These are phyloP conservation scores for Cladophialophora exuberans DNA, from an alignment of 2,329 filamentous ascomycete genomes.

Conservation along the genomic window DNA sequence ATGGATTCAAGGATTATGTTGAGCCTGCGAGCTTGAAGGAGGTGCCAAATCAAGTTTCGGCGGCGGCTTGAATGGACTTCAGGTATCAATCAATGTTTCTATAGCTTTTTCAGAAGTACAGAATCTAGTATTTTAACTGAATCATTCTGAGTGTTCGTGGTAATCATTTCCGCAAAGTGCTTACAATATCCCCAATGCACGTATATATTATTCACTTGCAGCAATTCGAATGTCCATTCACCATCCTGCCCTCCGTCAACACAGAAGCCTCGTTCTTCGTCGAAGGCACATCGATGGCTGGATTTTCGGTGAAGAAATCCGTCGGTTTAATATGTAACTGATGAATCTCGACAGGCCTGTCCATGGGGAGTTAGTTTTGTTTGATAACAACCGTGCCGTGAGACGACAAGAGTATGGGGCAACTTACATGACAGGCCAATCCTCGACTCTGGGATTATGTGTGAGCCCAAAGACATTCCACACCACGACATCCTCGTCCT, in stretches of 20 bases:
- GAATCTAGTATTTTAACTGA: too few species aligned
- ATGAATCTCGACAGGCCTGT: slow-evolving; percentile 50
- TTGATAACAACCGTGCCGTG: neutral
- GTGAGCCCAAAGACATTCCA: slow-evolving; percentile 57
- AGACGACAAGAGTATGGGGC: neutral
- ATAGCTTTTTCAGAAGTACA: too few species aligned
- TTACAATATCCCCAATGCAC: too few species aligned
- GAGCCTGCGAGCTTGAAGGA: slow-evolving; percentile 27
- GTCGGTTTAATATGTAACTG: slow-evolving; percentile 52
- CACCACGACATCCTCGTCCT: slow-evolving; percentile 53
- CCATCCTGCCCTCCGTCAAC: slow-evolving; percentile 24
- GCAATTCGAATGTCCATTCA: neutral
- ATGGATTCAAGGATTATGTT: slow-evolving; percentile 25
- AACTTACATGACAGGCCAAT: slow-evolving; percentile 55
- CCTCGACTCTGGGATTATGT: slow-evolving; percentile 56
- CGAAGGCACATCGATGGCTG: slow-evolving; percentile 57
- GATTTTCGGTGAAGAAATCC: slow-evolving; percentile 59
- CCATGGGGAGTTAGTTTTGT: neutral
- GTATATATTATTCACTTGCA: neutral
- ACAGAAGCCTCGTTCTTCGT: slow-evolving; percentile 39
- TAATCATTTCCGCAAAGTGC: too few species aligned
- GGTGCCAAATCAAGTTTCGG: slow-evolving; percentile 14
- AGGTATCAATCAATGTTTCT: too few species aligned
- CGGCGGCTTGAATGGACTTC: neutral
- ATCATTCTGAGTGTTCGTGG: too few species aligned